Evolutionary conservation across 2,329 filamentous ascomycete genomes (phyloP).

Genomic region (Epichloe hybrida): DNA sequence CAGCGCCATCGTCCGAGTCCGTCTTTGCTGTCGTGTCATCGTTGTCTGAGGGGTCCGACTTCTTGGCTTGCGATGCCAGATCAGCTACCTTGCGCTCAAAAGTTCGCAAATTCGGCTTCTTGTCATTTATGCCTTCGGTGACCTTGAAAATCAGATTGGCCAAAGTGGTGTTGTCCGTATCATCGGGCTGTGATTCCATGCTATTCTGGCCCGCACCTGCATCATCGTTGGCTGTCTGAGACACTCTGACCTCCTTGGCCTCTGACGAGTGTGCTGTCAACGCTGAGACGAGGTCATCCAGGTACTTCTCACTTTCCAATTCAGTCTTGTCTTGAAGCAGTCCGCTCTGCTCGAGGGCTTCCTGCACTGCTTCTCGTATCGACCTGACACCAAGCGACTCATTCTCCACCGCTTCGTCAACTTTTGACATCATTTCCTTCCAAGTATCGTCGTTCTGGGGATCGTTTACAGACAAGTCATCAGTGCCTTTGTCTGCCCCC

Average conservation of each 20-base stretch:
- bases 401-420: slow-evolving; percentile 43
- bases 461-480: slow-evolving; percentile 10
- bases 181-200: neutral
- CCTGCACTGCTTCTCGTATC: slow-evolving; percentile 40
- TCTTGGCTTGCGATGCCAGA: slow-evolving; percentile 27
- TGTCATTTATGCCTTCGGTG: slow-evolving; percentile 31
- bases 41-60: slow-evolving; percentile 1
- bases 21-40: neutral
- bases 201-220: neutral
- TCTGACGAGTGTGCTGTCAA: slow-evolving; percentile 24
- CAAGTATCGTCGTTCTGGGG: slow-evolving; percentile 28
- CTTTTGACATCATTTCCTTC: slow-evolving; percentile 40
- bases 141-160: slow-evolving; percentile 40
- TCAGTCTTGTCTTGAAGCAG: slow-evolving; percentile 32
- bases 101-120: slow-evolving; percentile 26
- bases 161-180: slow-evolving; percentile 16
- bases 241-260: slow-evolving; percentile 11
- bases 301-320: slow-evolving; percentile 32
- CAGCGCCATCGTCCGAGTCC: neutral
- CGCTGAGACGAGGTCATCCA: slow-evolving; percentile 37
- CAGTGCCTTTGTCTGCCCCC: slow-evolving; percentile 10
- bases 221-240: slow-evolving; percentile 8
- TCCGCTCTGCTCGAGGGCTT: slow-evolving; percentile 41
- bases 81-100: slow-evolving; percentile 39
- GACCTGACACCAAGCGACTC: slow-evolving; percentile 38